These are phyloP conservation scores for Bolboschoenoplectus hybrid DNA, from an alignment of 202 grass and related monocot species.

Conservation along the genomic window DNA sequence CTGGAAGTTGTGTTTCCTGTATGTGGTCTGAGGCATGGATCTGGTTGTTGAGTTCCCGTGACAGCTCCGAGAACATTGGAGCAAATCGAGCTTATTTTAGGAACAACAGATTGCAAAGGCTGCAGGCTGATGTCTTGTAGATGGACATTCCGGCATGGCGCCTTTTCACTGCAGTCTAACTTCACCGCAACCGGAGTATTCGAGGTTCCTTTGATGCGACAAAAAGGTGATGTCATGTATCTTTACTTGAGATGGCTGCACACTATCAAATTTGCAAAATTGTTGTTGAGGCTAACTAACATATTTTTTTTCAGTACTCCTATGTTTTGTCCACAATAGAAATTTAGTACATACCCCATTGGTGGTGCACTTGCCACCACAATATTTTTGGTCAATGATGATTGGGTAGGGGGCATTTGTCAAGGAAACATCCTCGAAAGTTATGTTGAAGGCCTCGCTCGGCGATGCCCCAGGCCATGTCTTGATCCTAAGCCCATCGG, in stretches of 20 bases:
- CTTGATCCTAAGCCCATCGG: constrained; percentile 72
- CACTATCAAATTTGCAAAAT: background rate
- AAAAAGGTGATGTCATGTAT: constrained; percentile 35
- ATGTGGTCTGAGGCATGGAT: background rate
- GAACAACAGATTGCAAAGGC: background rate
- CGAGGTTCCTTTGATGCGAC: constrained; percentile 30
- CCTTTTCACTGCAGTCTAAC: constrained; percentile 26
- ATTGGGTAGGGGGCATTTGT: constrained; percentile 56
- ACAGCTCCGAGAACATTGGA: background rate
- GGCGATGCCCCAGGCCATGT: constrained; percentile 57
- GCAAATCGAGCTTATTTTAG: constrained; percentile 14
- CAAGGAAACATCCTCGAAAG: constrained; percentile 55
- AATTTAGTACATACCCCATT: background rate
- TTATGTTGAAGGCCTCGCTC: constrained; percentile 49
- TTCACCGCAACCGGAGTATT: constrained; percentile 33
- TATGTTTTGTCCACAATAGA: too few relatives aligned
- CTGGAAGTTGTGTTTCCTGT: too few relatives aligned
- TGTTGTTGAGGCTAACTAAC: too few relatives aligned
- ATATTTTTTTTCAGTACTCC: too few relatives aligned
- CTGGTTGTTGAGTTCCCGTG: constrained; percentile 25
- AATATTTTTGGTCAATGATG: constrained; percentile 74
- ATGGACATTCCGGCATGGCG: constrained; percentile 37
- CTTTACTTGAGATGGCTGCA: constrained; percentile 39
- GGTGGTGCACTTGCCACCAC: constrained; percentile 34
- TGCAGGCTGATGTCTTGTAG: constrained; percentile 31